These are phyloP conservation scores for Hymenoscyphus albidus DNA, from an alignment of 2,329 filamentous ascomycete genomes.

Conservation along the genomic window DNA sequence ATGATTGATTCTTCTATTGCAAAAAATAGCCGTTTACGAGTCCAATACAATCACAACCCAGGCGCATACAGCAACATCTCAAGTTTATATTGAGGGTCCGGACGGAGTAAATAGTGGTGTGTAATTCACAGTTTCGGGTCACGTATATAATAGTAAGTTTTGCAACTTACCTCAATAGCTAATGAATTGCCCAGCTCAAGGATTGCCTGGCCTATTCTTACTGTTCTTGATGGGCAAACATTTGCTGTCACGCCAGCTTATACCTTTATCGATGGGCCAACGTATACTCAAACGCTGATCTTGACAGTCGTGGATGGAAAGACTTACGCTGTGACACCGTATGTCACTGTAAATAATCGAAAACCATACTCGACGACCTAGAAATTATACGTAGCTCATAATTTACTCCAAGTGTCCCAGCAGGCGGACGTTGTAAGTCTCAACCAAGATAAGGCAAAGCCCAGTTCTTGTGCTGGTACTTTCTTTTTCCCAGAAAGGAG, in stretches of 20 bases:
- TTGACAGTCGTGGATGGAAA: slow-evolving; percentile 11
- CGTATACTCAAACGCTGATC: slow-evolving; percentile 10
- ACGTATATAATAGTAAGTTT: no score
- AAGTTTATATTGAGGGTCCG: neutral
- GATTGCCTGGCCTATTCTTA: slow-evolving; percentile 2
- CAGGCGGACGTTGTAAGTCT: neutral
- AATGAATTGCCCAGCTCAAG: slow-evolving; percentile 8
- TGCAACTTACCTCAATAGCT: neutral
- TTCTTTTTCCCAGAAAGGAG: neutral
- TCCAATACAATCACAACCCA: neutral
- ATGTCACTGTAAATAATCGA: slow-evolving; percentile 15
- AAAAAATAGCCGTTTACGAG: neutral
- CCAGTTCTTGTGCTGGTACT: neutral
- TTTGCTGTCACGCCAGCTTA: slow-evolving; percentile 10
- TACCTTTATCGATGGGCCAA: slow-evolving; percentile 11
- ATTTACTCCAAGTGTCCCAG: neutral
- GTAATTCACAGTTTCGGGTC: neutral
- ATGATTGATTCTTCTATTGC: neutral
- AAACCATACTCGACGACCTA: slow-evolving; percentile 8
- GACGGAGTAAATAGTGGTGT: neutral
- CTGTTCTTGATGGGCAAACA: neutral
- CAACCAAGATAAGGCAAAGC: neutral
- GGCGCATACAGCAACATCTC: neutral
- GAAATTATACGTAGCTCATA: neutral
- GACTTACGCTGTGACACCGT: slow-evolving; percentile 11